Evolutionary conservation across 2,329 filamentous ascomycete genomes (phyloP).

Genomic region (Escovopsis weberi): DNA sequence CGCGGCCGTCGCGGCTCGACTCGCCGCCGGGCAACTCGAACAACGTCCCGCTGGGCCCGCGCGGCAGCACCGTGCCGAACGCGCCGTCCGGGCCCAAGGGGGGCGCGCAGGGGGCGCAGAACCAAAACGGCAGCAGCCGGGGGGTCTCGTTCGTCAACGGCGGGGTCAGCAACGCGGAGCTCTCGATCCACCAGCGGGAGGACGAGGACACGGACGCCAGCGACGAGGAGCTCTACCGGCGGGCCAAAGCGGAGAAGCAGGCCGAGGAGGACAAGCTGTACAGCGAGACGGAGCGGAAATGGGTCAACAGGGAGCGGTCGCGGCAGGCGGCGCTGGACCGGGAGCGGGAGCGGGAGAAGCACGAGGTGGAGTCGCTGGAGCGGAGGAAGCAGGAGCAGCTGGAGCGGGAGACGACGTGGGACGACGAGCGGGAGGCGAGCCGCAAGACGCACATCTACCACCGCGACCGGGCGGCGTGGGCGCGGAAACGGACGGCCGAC

Average conservation of each 20-base stretch:
- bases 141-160: conserved; percentile 69
- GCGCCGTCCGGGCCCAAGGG: conserved; percentile 53
- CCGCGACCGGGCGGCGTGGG: conserved; percentile 71
- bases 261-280: conserved; percentile 69
- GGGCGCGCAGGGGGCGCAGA: conserved; percentile 29
- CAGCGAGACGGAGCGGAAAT: conserved; percentile 73
- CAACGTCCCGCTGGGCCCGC: conserved; percentile 25
- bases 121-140: conserved; percentile 31
- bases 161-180: conserved; percentile 45
- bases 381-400: conserved; percentile 58
- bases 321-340: conserved; percentile 74
- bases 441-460: conserved; percentile 73
- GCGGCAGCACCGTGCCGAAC: conserved; percentile 43
- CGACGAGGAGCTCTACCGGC: conserved; percentile 69
- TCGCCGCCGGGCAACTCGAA: conserved; percentile 57
- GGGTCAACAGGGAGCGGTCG: conserved; percentile 78
- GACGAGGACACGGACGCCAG: conserved; percentile 80
- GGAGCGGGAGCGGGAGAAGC: conserved; percentile 65
- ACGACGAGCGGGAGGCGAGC: conserved; percentile 71
- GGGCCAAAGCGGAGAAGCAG: conserved; percentile 55
- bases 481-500: conserved; percentile 62
- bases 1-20: conserved; percentile 50
- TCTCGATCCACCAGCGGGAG: conserved; percentile 52
- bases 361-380: conserved; percentile 52
- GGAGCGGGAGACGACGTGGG: conserved; percentile 52